Percentiles rank a stretch among this genome's conserved stretches.
Conservation (phyloP, 352 stramenopile genomes). For the Elongisporangium senticosum region DNA sequence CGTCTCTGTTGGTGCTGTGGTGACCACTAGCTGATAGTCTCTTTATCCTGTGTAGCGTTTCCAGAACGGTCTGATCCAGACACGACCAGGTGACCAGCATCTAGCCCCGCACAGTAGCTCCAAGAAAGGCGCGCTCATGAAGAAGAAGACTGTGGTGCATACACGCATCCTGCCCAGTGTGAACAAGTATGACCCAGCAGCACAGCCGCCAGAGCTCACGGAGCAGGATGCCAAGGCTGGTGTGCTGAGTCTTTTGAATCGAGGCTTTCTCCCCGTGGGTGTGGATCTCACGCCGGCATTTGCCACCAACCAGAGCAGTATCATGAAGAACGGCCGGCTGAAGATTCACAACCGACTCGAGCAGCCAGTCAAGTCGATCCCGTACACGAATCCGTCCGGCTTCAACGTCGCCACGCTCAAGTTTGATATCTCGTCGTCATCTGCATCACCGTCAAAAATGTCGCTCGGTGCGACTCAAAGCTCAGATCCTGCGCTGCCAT, state of each 20-base stretch:
- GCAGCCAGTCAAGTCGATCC: constrained; percentile 32
- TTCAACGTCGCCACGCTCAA: constrained; percentile 78
- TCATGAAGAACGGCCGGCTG: constrained; percentile 47
- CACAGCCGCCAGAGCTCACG: constrained; percentile 39
- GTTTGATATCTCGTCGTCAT: constrained; percentile 49
- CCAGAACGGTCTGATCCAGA: constrained; percentile 27
- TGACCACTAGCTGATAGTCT: not conserved
- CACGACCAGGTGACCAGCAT: constrained; percentile 8
- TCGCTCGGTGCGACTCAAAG: not conserved
- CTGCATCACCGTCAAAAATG: not conserved
- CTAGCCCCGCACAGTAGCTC: constrained; percentile 15
- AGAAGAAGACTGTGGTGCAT: constrained; percentile 52
- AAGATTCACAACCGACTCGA: constrained; percentile 58
- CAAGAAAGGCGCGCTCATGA: constrained; percentile 32
- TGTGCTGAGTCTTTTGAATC: constrained; percentile 63
- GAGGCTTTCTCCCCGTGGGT: constrained; percentile 56
- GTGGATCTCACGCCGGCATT: constrained; percentile 68
- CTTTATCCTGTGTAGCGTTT: constrained; percentile 24
- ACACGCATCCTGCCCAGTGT: constrained; percentile 62
- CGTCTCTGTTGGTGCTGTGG: not conserved
- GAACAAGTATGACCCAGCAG: constrained; percentile 58
- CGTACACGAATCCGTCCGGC: constrained; percentile 56
- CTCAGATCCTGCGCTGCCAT: not conserved
- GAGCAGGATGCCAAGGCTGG: constrained; percentile 57
- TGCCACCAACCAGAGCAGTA: constrained; percentile 29